Evolutionary conservation across 768 basidiomycete species (phyloP), one percentile per base, ranked within the genome.

Genomic region (Naematelia encephala): DNA sequence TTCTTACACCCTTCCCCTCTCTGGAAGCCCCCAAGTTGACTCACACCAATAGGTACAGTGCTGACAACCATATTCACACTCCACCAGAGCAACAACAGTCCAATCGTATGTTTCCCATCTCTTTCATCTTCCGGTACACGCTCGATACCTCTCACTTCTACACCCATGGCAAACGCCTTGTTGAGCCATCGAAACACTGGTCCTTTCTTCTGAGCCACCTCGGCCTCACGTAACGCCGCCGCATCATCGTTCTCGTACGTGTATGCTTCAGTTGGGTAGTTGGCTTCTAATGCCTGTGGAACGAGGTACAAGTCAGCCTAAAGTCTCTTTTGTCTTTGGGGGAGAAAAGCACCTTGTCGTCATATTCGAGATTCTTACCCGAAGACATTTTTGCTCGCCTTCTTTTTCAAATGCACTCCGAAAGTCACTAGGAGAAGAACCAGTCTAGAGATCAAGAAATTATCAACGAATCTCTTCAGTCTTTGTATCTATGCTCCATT

Each of bases 91-190:
- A 69, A 49, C 54, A 69, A 51, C 56, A 68, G 46, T 2, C 39
- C 45, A 13, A 56, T 58, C 13, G 77, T 64, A 57, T 82, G 79
- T 57, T 80, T 81, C 0, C 61, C 72, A 52, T 80, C 79, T 59
- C 82, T 65, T 70, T 83, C 79, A 57, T 80, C 70, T 66, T 84
- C 83, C 14, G 81, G 82, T 0, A 84, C 81, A 12, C 83, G 80
- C 61, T 83, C 83, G 4, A 84, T 80, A 19, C 83, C 83, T 69
- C 82, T 74, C 3, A 82, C 82, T 68, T 84, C 83, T 19, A 84
- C 81, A 48, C 82, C 83, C 53, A 74, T 80, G 14, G 77, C 72
- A 66, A 83, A 82, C 12, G 83, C 72, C 64, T 68, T 79, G 45
- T 72, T 66, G 22, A 81, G 67, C 27, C 42, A 55, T 10, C 62